These are phyloP conservation scores for Pseudoscleropodium purum DNA, from an alignment of 225 moss, liverwort and hornwort genomes.

Conservation along the genomic window DNA sequence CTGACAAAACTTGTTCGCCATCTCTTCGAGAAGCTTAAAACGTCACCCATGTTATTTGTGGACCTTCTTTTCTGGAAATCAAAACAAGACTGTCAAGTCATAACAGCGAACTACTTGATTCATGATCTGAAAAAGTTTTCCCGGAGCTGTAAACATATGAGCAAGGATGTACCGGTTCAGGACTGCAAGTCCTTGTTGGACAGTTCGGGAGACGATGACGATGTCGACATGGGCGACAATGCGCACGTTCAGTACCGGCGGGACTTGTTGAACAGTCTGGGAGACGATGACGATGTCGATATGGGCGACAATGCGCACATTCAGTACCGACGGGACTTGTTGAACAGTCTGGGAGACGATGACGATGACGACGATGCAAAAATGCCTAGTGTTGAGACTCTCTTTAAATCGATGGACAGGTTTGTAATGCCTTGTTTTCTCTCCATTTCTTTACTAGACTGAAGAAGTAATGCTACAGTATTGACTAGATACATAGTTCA, in stretches of 20 bases:
- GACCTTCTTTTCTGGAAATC: conserved; percentile 97
- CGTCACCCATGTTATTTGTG: conserved; percentile 73
- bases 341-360: conserved; percentile 42
- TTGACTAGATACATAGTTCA: not conserved
- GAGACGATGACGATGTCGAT: conserved; percentile 49
- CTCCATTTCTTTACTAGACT: not conserved
- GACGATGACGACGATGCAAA: conserved; percentile 32
- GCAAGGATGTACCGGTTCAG: conserved; percentile 19
- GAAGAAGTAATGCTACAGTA: not conserved
- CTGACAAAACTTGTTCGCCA: conserved; percentile 67
- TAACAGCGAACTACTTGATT: conserved; percentile 65
- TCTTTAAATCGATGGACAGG: conserved; percentile 17
- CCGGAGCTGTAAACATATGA: not conserved
- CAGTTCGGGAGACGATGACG: conserved; percentile 49
- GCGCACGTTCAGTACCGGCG: conserved; percentile 37
- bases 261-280: conserved; percentile 25
- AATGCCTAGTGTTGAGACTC: not conserved
- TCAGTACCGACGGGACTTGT: conserved; percentile 44
- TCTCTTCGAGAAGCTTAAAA: conserved; percentile 70
- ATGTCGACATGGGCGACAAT: conserved; percentile 17
- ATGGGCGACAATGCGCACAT: conserved; percentile 1
- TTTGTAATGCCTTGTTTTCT: not conserved
- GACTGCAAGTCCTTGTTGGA: conserved; percentile 37
- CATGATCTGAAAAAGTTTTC: conserved; percentile 30
- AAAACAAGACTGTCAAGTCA: conserved; percentile 67